These are phyloP conservation scores for Ramularia endophylla DNA, from an alignment of 2,329 filamentous ascomycete species.

Conservation along the genomic window DNA sequence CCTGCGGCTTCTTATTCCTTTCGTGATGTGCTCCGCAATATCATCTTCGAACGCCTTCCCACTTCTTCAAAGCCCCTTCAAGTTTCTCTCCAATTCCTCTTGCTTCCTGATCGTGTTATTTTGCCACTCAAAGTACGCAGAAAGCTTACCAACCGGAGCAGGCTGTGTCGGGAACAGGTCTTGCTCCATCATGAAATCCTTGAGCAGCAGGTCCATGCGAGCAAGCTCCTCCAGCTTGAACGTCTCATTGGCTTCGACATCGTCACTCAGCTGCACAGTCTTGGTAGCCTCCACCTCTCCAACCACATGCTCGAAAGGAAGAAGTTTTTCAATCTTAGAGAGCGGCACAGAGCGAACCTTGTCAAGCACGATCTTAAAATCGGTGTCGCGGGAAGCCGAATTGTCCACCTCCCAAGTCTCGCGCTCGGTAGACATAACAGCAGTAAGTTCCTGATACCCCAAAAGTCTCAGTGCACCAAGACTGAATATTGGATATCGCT, in stretches of 20 bases:
- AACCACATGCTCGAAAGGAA: constrained; percentile 8
- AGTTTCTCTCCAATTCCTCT: too few species aligned
- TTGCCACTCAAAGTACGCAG: constrained; percentile 13
- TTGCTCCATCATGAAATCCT: constrained; percentile 9
- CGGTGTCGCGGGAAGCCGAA: not conserved
- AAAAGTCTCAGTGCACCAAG: too few species aligned
- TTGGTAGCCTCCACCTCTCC: constrained; percentile 15
- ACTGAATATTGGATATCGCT: not conserved
- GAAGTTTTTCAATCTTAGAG: not conserved
- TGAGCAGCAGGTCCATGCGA: too few species aligned
- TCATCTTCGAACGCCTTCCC: too few species aligned
- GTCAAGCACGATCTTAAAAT: constrained; percentile 9
- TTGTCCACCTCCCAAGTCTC: constrained; percentile 6
- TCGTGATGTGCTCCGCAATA: too few species aligned
- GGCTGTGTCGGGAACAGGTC: constrained; percentile 1
- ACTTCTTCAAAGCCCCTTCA: too few species aligned
- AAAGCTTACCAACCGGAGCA: constrained; percentile 13
- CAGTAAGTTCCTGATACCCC: not conserved
- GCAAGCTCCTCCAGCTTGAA: constrained; percentile 4
- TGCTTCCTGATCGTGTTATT: too few species aligned
- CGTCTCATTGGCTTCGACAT: not conserved
- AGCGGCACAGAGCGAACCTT: not conserved
- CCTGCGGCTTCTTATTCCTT: too few species aligned
- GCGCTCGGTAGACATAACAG: constrained; percentile 7
- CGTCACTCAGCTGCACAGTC: not conserved